phyloP scores from a whole-genome alignment of 805 yeast species.

The Yamadazyma ubonensis region DNA sequence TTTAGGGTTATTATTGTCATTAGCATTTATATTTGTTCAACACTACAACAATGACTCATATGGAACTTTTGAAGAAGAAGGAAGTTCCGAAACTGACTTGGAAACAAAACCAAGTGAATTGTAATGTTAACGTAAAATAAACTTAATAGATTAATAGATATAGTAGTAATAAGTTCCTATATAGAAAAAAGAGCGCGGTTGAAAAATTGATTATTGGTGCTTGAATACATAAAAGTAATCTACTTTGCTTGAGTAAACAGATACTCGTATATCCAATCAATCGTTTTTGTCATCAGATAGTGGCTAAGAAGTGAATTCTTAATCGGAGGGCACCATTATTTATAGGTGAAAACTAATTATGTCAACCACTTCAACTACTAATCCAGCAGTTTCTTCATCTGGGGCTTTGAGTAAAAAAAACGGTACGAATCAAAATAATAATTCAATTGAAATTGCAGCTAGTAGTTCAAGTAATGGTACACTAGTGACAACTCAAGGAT shows the following conservation, averaged over 20 bases:
- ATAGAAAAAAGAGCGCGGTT: conserved; percentile 5
- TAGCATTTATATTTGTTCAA: conserved; percentile 25
- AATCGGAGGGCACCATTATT: background rate
- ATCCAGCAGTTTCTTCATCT: conserved; percentile 1
- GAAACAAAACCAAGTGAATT: background rate
- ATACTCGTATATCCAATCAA: conserved; percentile 8
- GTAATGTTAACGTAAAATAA: background rate
- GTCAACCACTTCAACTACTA: conserved; percentile 8
- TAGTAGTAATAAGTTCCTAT: background rate
- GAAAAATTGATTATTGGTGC: conserved; percentile 8
- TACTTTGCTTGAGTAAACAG: conserved; percentile 1
- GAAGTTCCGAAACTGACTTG: conserved; percentile 1
- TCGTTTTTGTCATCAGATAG: background rate
- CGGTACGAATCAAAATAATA: conserved; percentile 1
- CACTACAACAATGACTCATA: conserved; percentile 8
- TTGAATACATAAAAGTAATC: conserved; percentile 1
- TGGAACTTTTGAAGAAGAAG: conserved; percentile 12
- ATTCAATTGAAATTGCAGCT: background rate
- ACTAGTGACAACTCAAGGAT: background rate
- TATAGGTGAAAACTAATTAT: background rate
- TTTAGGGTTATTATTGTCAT: conserved; percentile 35
- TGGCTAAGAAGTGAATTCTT: background rate
- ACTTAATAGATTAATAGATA: background rate
- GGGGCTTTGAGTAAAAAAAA: conserved; percentile 3
- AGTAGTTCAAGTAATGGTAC: conserved; percentile 5